A percentile compares a stretch with the other conserved stretches of the same genome.
These are phyloP conservation scores for Didymella segeticola DNA, from an alignment of 2,329 filamentous ascomycete species.

Conservation along the genomic window DNA sequence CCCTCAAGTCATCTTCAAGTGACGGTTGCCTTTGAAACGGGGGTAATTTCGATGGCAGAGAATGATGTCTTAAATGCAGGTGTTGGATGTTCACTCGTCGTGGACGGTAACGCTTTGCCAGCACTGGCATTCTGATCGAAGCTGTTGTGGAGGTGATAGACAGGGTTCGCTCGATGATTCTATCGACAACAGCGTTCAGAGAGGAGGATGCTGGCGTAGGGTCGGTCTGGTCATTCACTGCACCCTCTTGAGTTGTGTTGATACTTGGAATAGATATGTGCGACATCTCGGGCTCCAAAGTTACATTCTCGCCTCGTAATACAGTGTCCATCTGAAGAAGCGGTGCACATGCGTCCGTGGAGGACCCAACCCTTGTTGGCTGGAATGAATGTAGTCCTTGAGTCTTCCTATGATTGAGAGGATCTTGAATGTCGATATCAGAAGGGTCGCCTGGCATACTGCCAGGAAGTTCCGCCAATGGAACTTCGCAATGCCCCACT, in stretches of 20 bases:
- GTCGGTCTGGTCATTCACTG: background rate
- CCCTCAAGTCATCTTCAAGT: conserved; percentile 33
- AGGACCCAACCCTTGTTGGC: too few relatives aligned
- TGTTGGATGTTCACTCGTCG: conserved; percentile 27
- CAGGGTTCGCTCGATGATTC: conserved; percentile 26
- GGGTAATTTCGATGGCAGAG: conserved; percentile 29
- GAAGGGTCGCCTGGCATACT: conserved; percentile 34
- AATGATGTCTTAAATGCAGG: conserved; percentile 21
- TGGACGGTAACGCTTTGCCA: conserved; percentile 26
- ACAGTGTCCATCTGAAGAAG: background rate
- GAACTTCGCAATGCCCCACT: conserved; percentile 22
- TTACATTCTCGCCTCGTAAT: background rate
- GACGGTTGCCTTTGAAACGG: conserved; percentile 27
- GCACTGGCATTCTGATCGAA: conserved; percentile 18
- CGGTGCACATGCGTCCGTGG: too few relatives aligned
- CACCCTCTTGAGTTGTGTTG: background rate
- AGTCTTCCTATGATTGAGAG: background rate
- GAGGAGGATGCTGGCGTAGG: background rate
- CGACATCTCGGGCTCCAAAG: background rate
- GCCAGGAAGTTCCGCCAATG: conserved; percentile 35
- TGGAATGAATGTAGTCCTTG: background rate
- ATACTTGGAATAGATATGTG: background rate
- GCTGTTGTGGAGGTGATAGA: conserved; percentile 24
- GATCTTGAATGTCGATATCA: background rate
- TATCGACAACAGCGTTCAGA: conserved; percentile 21